phyloP scores from a whole-genome alignment of 2,329 filamentous ascomycete species.

The Dactylella cylindrospora region DNA sequence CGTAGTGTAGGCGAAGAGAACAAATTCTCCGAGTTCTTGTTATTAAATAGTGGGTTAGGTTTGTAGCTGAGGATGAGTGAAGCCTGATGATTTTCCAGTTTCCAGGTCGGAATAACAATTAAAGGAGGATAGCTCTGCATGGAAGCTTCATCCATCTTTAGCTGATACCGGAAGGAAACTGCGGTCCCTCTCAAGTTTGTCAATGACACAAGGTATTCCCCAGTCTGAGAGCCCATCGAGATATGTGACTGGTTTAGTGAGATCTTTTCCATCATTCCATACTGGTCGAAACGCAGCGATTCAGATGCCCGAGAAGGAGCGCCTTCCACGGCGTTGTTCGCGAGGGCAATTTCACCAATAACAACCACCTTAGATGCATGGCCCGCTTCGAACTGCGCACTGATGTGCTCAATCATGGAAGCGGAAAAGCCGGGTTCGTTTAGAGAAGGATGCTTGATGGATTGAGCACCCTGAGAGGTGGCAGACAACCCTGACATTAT shows the following conservation, averaged over 20 bases:
- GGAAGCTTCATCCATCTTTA: slow-evolving; percentile 68
- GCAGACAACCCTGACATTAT: slow-evolving; percentile 69
- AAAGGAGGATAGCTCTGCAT: slow-evolving; percentile 68
- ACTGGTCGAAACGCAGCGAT: slow-evolving; percentile 82
- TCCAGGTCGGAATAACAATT: slow-evolving; percentile 75
- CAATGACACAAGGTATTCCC: slow-evolving; percentile 77
- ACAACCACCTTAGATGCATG: slow-evolving; percentile 71
- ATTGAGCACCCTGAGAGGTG: slow-evolving; percentile 67
- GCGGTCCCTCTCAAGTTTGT: slow-evolving; percentile 70
- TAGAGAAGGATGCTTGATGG: slow-evolving; percentile 80
- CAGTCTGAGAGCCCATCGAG: slow-evolving; percentile 67
- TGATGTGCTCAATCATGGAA: slow-evolving; percentile 90
- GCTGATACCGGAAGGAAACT: slow-evolving; percentile 88
- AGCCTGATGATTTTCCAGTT: slow-evolving; percentile 79
- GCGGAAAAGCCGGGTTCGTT: slow-evolving; percentile 77
- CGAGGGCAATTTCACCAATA: slow-evolving; percentile 84
- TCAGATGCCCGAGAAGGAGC: slow-evolving; percentile 58
- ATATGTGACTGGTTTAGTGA: slow-evolving; percentile 92
- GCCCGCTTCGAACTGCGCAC: slow-evolving; percentile 75
- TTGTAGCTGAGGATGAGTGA: slow-evolving; percentile 82
- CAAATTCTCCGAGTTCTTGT: slow-evolving; percentile 52
- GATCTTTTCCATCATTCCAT: slow-evolving; percentile 82
- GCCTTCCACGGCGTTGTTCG: slow-evolving; percentile 63
- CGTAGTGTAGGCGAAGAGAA: slow-evolving; percentile 62
- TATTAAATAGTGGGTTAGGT: slow-evolving; percentile 69